Evolutionary conservation across 2,329 filamentous ascomycete genomes (phyloP).

Genomic region (Zelopaecilomyces penicillatus): DNA sequence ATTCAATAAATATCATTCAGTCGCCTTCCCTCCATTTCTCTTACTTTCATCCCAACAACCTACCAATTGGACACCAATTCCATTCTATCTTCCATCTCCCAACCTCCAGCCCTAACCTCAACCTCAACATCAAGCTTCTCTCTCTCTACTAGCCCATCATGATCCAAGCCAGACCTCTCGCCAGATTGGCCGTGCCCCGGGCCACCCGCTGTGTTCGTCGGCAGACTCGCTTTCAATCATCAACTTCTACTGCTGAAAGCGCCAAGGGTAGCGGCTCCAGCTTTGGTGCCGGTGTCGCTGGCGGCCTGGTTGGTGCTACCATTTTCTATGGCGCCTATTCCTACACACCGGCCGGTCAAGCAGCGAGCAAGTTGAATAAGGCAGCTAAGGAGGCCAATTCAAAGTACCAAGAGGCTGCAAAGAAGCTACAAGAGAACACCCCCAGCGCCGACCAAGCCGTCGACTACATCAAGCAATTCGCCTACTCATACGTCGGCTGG

Average conservation of each 20-base stretch:
- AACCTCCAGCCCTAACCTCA: no score
- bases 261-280: constrained; percentile 18
- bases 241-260: background rate
- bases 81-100: no score
- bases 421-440: constrained; percentile 52
- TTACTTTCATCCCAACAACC: no score
- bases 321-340: constrained; percentile 36
- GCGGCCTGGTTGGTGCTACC: constrained; percentile 34
- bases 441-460: constrained; percentile 61
- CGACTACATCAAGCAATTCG: constrained; percentile 55
- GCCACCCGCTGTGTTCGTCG: background rate
- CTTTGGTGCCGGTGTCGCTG: constrained; percentile 32
- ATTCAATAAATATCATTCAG: no score
- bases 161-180: no score
- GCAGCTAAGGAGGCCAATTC: constrained; percentile 46
- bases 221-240: constrained; percentile 5
- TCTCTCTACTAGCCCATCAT: no score
- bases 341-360: constrained; percentile 35
- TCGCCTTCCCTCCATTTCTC: no score
- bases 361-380: constrained; percentile 36
- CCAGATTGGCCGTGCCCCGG: no score
- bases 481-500: constrained; percentile 61
- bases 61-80: no score
- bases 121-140: no score
- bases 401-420: constrained; percentile 51